Conservation (phyloP, 2,329 filamentous ascomycete species). For the Sporothrix curviconia region DNA sequence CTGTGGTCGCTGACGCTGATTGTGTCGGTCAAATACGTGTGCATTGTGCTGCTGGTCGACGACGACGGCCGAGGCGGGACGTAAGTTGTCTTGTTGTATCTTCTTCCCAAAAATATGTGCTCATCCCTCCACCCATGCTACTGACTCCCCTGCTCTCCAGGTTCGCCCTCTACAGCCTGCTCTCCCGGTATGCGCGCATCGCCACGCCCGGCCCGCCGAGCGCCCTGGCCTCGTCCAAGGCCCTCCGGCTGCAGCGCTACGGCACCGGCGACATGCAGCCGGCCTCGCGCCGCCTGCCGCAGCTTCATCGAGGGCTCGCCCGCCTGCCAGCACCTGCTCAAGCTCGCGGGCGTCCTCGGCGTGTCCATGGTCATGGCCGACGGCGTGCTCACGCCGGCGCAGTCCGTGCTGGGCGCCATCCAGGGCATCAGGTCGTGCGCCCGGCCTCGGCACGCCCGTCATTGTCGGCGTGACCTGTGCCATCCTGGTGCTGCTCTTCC, state of each 20-base stretch:
- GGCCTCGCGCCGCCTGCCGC: conserved; percentile 46
- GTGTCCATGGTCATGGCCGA: conserved; percentile 60
- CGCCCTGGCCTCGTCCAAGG: conserved; percentile 25
- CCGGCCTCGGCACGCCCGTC: conserved; percentile 46
- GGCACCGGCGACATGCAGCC: conserved; percentile 48
- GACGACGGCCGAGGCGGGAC: conserved; percentile 62
- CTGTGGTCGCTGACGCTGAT: conserved; percentile 64
- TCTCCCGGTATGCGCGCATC: conserved; percentile 57
- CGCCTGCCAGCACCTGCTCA: conserved; percentile 46
- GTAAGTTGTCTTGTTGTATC: not conserved
- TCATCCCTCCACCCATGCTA: too few species aligned
- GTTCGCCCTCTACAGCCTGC: conserved; percentile 59
- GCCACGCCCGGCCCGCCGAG: conserved; percentile 52
- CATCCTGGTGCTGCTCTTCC: conserved; percentile 58
- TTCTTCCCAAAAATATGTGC: too few species aligned
- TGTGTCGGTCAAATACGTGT: conserved; percentile 62
- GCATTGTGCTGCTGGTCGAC: conserved; percentile 59
- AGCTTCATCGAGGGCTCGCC: conserved; percentile 51
- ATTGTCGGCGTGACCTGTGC: conserved; percentile 59
- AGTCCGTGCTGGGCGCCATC: conserved; percentile 63
- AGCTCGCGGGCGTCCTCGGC: conserved; percentile 57
- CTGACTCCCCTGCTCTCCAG: conserved; percentile 34
- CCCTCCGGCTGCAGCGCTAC: conserved; percentile 54
- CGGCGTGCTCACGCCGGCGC: conserved; percentile 61
- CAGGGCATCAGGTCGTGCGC: conserved; percentile 56